Percentiles rank a stretch among this genome's conserved stretches.
phyloP scores from a whole-genome alignment of 805 yeast genomes.

The Isabelozyma rhagii region DNA sequence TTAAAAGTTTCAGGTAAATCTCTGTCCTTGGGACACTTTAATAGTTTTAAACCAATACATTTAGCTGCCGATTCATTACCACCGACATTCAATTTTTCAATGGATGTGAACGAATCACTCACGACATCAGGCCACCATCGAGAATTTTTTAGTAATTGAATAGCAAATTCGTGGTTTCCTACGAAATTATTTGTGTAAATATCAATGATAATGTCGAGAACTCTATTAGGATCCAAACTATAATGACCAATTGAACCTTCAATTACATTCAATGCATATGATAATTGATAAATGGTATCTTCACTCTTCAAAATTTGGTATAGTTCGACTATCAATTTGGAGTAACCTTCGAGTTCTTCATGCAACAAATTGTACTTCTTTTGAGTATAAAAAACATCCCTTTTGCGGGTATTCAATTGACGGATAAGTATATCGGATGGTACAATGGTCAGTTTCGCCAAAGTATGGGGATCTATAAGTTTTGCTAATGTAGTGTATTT shows the following conservation, averaged over 20 bases:
- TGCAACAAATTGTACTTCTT: conserved; percentile 63
- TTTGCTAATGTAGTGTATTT: conserved; percentile 30
- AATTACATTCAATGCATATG: conserved; percentile 45
- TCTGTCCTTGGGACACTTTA: conserved; percentile 25
- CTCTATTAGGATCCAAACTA: conserved; percentile 68
- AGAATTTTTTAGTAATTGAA: conserved; percentile 50
- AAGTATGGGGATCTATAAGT: conserved; percentile 24
- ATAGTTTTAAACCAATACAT: conserved; percentile 46
- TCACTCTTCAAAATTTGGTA: conserved; percentile 33
- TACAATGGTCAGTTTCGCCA: conserved; percentile 24
- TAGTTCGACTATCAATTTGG: conserved; percentile 56
- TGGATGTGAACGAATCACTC: conserved; percentile 26
- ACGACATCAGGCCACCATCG: conserved; percentile 63
- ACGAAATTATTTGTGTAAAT: conserved; percentile 46
- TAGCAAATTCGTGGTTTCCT: conserved; percentile 42
- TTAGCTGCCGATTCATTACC: conserved; percentile 57
- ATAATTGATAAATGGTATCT: conserved; percentile 39
- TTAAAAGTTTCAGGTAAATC: conserved; percentile 42
- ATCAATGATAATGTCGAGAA: conserved; percentile 60
- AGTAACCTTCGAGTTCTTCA: conserved; percentile 77
- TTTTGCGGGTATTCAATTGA: conserved; percentile 30
- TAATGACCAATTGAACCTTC: conserved; percentile 69
- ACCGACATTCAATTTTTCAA: conserved; percentile 39
- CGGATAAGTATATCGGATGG: conserved; percentile 33
- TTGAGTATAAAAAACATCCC: conserved; percentile 46